These are phyloP conservation scores for Serendipita indica DNA, from an alignment of 768 basidiomycete species.

Conservation along the genomic window DNA sequence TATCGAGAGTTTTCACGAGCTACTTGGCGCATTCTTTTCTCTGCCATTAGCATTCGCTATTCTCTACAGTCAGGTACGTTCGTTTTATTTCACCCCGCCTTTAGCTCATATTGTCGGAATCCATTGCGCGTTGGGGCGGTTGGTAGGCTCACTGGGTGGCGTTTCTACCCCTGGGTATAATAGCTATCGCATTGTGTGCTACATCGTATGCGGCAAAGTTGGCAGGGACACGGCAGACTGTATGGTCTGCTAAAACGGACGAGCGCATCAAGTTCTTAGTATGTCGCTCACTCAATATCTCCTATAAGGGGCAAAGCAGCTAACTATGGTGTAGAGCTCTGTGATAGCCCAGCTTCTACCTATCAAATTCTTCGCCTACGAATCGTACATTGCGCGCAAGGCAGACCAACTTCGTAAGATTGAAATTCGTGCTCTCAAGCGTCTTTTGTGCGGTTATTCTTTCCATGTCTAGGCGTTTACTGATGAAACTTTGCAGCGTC, in stretches of 20 bases:
- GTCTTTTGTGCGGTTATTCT: background rate
- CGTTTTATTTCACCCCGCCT: background rate
- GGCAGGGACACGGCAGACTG: slow-evolving; percentile 4
- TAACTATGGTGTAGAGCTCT: background rate
- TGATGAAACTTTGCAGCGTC: background rate
- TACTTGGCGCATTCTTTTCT: slow-evolving; percentile 1
- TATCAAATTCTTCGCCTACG: slow-evolving; percentile 8
- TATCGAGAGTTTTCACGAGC: slow-evolving; percentile 9
- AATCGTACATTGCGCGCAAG: background rate
- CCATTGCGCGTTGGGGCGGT: no score
- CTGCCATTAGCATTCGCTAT: slow-evolving; percentile 5
- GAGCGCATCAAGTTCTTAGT: slow-evolving; percentile 10
- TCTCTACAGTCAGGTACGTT: slow-evolving; percentile 8
- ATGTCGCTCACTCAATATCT: background rate
- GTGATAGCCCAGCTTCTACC: background rate
- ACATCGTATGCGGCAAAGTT: background rate
- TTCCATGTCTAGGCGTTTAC: background rate
- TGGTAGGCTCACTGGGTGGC: background rate
- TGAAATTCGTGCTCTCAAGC: background rate
- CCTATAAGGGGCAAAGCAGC: background rate
- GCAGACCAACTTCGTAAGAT: background rate
- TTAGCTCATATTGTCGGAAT: background rate
- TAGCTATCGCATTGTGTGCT: background rate
- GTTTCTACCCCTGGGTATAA: slow-evolving; percentile 6
- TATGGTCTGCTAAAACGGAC: slow-evolving; percentile 8